Evolutionary conservation across 148 eudicot genomes (phyloP).

Genomic region (Hydrangea macrophylla): DNA sequence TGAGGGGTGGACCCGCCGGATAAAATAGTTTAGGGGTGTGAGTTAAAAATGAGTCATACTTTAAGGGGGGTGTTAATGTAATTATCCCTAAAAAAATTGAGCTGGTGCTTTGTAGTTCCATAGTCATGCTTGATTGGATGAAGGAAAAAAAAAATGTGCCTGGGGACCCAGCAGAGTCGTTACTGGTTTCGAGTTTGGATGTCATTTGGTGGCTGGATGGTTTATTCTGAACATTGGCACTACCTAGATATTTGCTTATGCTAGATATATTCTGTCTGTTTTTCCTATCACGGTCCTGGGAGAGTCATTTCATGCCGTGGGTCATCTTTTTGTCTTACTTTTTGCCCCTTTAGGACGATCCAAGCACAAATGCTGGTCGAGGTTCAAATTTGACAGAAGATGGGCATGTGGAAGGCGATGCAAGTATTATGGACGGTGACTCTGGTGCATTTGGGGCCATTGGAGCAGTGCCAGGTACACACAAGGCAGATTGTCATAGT

Average conservation of each 20-base stretch:
- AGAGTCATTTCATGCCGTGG: background rate
- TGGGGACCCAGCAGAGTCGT: background rate
- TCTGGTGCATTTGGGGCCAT: constrained; percentile 92
- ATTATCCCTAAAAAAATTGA: background rate
- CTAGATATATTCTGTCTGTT: background rate
- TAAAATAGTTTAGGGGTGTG: too few species aligned
- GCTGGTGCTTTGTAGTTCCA: background rate
- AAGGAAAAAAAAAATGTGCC: background rate
- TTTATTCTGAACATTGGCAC: background rate
- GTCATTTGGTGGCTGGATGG: background rate
- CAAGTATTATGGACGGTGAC: constrained; percentile 85
- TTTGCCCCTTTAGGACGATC: constrained; percentile 63
- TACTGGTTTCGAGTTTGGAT: background rate
- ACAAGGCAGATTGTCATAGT: constrained; percentile 1
- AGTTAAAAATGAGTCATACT: too few species aligned
- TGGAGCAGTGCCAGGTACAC: constrained; percentile 92
- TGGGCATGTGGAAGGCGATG: constrained; percentile 97
- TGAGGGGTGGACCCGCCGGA: too few species aligned
- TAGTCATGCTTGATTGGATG: background rate
- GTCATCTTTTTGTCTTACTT: background rate
- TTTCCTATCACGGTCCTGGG: background rate
- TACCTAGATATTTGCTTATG: background rate
- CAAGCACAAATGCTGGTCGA: constrained; percentile 88
- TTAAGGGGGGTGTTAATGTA: background rate
- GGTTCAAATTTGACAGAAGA: constrained; percentile 98